Base-by-base conservation (phyloP, 1,284 basidiomycete species). In the Moesziomyces sp. region DNA sequence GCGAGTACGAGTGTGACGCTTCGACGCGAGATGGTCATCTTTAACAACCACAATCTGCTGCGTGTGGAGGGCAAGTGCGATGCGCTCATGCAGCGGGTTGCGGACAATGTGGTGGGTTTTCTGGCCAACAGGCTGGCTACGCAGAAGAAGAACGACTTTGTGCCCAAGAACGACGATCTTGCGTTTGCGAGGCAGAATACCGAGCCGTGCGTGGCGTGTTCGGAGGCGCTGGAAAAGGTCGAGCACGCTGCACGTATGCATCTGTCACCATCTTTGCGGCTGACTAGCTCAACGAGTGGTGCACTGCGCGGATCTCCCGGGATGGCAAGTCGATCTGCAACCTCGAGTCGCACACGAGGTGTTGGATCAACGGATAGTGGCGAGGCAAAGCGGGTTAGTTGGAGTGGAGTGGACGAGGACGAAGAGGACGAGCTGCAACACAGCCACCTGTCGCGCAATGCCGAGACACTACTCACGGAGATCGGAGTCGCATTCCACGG, bases 131-230 rank as follows among this genome's bases (percentile, higher is more conserved):
- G 92, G 64, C 89, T 99, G 40, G 88, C 89, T 18, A 97, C 94
- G 84, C 97, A 99, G 84, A 98, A 97, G 87, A 92, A 91, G 81
- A 92, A 90, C 51, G 97, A 99, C 83, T 99, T 97, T 87, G 95
- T 95, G 84, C 97, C 97, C 9, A 90, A 92, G 56, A 95, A 83
- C 63, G 82, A 83, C 63, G 96, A 99, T 81, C 85, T 95, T 26
- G 94, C 94, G 0, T 98, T 99, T 84, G 92, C 94, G 1, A 87
- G 93, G 24, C 93, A 93, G 42, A 97, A 95, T 83, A 99, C 97
- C 0, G 97, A 98, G 78, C 94, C 97, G 0, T 98, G 95, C 82
- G 84, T 91, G n/a, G 88, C 90, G 0, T 94, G 92, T 74, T 94
- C 94, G 79, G 93, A 96, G 24, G 89, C 89, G 52, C 86, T 99